phyloP scores from a whole-genome alignment of 2,329 filamentous ascomycete genomes.

The Talaromyces pinophilus region DNA sequence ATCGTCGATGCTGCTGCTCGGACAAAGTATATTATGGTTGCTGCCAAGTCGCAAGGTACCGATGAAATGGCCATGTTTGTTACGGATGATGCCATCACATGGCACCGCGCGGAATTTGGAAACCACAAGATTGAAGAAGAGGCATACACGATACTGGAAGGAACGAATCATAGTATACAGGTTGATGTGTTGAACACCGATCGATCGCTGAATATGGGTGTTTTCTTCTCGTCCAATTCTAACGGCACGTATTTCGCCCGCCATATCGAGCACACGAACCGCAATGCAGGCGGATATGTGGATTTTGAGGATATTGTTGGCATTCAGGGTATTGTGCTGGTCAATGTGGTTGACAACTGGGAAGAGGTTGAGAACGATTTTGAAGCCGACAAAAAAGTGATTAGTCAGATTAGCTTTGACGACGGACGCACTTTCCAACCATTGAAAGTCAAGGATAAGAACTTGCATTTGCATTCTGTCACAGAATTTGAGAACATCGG shows the following conservation, averaged over 20 bases:
- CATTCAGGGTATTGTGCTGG: slow-evolving; percentile 88
- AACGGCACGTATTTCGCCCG: slow-evolving; percentile 95
- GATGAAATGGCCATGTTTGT: slow-evolving; percentile 92
- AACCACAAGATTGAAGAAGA: slow-evolving; percentile 81
- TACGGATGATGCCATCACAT: slow-evolving; percentile 76
- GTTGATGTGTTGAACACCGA: slow-evolving; percentile 80
- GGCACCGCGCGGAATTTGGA: slow-evolving; percentile 90
- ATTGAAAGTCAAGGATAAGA: slow-evolving; percentile 65
- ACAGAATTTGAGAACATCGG: slow-evolving; percentile 81
- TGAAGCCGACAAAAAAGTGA: slow-evolving; percentile 59
- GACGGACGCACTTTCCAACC: slow-evolving; percentile 83
- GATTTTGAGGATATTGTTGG: slow-evolving; percentile 93
- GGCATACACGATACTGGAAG: slow-evolving; percentile 91
- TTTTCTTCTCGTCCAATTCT: slow-evolving; percentile 92
- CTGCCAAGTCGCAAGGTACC: slow-evolving; percentile 74
- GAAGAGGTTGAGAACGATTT: slow-evolving; percentile 64
- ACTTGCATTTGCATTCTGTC: slow-evolving; percentile 87
- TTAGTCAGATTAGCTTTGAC: slow-evolving; percentile 88
- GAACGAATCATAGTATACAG: slow-evolving; percentile 97
- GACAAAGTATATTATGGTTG: slow-evolving; percentile 83
- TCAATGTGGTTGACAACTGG: slow-evolving; percentile 87
- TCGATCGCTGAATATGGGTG: slow-evolving; percentile 70
- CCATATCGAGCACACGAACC: slow-evolving; percentile 90
- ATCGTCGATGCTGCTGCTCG: slow-evolving; percentile 79
- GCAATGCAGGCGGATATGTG: slow-evolving; percentile 71